These are phyloP conservation scores for Sideroxylon spinosum DNA, from an alignment of 179 eudicot genomes.

Conservation along the genomic window DNA sequence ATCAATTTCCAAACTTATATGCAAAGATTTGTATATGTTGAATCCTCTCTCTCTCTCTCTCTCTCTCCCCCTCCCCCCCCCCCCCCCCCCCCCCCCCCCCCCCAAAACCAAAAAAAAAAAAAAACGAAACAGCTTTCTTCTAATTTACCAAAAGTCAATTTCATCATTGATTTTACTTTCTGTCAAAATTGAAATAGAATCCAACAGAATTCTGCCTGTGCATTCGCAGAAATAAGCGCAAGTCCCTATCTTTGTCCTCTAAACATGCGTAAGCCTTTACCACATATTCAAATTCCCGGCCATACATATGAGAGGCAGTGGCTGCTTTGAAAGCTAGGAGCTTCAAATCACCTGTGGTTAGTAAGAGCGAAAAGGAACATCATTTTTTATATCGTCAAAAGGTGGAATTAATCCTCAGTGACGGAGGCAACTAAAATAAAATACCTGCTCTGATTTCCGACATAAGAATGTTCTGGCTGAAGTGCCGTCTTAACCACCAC, in stretches of 20 bases:
- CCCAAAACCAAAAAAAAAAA: no score
- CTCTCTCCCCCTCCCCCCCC: no score
- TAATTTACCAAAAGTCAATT: neutral
- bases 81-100: no score
- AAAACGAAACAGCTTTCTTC: neutral
- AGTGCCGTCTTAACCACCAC: slow-evolving; percentile 84
- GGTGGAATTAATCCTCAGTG: neutral
- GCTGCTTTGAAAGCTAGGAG: slow-evolving; percentile 77
- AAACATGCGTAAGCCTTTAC: slow-evolving; percentile 32
- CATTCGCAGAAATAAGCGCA: slow-evolving; percentile 32
- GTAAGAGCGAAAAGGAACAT: neutral
- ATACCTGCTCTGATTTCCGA: slow-evolving; percentile 70
- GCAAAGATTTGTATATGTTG: no score
- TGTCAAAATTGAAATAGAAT: slow-evolving; percentile 23
- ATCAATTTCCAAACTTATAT: no score
- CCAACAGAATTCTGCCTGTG: slow-evolving; percentile 53
- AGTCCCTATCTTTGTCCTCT: slow-evolving; percentile 30
- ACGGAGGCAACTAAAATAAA: neutral
- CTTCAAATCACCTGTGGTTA: slow-evolving; percentile 54
- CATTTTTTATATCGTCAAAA: neutral
- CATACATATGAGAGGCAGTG: slow-evolving; percentile 69
- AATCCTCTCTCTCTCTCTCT: no score
- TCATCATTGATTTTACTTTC: neutral
- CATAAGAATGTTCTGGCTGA: slow-evolving; percentile 37
- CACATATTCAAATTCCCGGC: slow-evolving; percentile 55